These are phyloP conservation scores for Trichoderma citrinoviride DNA, from an alignment of 2,329 filamentous ascomycete genomes.

Conservation along the genomic window DNA sequence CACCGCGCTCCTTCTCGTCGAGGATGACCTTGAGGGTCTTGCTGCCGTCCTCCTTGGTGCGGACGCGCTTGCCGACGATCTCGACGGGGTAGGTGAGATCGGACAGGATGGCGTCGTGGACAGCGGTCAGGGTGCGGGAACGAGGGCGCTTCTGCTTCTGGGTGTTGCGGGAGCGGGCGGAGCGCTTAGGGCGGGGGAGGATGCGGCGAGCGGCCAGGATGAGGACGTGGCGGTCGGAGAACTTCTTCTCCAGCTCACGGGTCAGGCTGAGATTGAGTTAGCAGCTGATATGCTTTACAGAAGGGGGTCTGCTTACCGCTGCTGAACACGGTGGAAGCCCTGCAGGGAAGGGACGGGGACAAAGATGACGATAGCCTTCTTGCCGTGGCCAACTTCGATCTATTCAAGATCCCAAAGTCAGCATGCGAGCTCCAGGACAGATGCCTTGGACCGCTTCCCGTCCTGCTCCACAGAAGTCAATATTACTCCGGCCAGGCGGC, in stretches of 20 bases:
- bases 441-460: constrained; percentile 72
- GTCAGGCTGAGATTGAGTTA: constrained; percentile 67
- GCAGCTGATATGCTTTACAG: not conserved
- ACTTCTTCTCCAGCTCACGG: constrained; percentile 99
- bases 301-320: constrained; percentile 70
- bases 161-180: constrained; percentile 90
- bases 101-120: constrained; percentile 96
- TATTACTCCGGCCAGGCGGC: constrained; percentile 37
- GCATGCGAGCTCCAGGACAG: constrained; percentile 71
- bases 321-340: constrained; percentile 99
- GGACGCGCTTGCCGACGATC: constrained; percentile 98
- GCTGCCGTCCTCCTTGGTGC: constrained; percentile 98
- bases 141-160: constrained; percentile 99
- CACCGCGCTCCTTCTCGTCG: constrained; percentile 99
- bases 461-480: constrained; percentile 61
- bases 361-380: constrained; percentile 99
- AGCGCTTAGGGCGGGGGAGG: constrained; percentile 96
- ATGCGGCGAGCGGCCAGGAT: constrained; percentile 99
- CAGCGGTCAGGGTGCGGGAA: constrained; percentile 94
- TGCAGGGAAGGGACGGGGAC: constrained; percentile 98
- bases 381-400: constrained; percentile 99
- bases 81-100: constrained; percentile 99
- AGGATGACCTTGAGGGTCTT: constrained; percentile 99
- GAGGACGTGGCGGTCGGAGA: constrained; percentile 99
- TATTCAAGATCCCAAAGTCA: constrained; percentile 67